These are phyloP conservation scores for Hordeum marinum DNA, from an alignment of 176 grass and related monocot species.

Conservation along the genomic window DNA sequence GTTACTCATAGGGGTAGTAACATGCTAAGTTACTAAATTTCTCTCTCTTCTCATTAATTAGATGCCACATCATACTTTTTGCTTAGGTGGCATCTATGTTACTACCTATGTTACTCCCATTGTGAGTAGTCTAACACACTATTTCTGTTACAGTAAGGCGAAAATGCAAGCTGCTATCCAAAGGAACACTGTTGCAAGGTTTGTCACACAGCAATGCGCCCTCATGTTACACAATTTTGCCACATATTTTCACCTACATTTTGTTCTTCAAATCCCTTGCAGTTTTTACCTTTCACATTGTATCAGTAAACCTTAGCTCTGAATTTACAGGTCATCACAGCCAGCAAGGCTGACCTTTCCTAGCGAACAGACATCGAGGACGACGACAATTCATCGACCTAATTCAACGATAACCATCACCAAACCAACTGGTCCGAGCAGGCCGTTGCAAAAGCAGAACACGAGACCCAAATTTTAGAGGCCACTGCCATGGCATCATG, in stretches of 20 bases:
- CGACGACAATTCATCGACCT: conserved; percentile 34
- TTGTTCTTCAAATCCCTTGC: not conserved
- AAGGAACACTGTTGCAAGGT: conserved; percentile 41
- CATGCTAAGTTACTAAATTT: too few species aligned
- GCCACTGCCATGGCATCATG: not conserved
- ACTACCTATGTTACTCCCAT: too few species aligned
- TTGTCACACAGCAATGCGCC: not conserved
- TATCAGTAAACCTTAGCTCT: not conserved
- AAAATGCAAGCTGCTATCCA: conserved; percentile 46
- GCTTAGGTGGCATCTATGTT: too few species aligned
- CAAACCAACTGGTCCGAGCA: conserved; percentile 18
- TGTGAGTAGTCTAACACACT: too few species aligned
- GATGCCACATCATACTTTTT: too few species aligned
- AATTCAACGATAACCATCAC: conserved; percentile 43
- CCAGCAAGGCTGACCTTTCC: conserved; percentile 6
- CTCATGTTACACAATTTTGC: not conserved
- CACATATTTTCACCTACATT: not conserved
- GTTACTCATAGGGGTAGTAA: too few species aligned
- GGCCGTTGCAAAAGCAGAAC: conserved; percentile 28
- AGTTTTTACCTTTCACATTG: not conserved
- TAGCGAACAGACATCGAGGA: conserved; percentile 22
- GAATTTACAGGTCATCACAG: conserved; percentile 26
- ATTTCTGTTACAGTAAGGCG: conserved; percentile 27
- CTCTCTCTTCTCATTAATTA: too few species aligned
- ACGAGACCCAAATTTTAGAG: conserved; percentile 40